These are phyloP conservation scores for Geoglossum cookeanum DNA, from an alignment of 2,329 filamentous ascomycete species.

Conservation along the genomic window DNA sequence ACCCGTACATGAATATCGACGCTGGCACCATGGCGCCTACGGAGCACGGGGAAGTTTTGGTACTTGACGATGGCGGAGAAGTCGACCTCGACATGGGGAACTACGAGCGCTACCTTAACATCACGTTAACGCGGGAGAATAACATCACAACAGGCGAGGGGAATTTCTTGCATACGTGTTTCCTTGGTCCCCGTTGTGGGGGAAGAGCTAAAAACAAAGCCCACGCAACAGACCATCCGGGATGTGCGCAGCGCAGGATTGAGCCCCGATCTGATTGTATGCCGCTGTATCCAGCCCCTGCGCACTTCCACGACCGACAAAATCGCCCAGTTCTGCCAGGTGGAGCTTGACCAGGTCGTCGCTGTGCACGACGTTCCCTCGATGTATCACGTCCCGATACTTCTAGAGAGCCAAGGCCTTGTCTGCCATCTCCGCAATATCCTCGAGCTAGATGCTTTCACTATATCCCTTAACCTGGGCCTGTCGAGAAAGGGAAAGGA, in stretches of 20 bases:
- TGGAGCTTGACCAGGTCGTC: conserved; percentile 68
- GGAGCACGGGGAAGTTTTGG: conserved; percentile 77
- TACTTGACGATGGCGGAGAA: conserved; percentile 67
- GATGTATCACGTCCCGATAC: conserved; percentile 87
- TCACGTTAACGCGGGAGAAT: conserved; percentile 66
- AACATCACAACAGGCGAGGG: conserved; percentile 95
- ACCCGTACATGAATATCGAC: conserved; percentile 59
- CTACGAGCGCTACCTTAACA: conserved; percentile 65
- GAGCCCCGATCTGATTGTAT: conserved; percentile 53
- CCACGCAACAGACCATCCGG: conserved; percentile 79
- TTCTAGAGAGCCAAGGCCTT: conserved; percentile 67
- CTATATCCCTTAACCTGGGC: conserved; percentile 30
- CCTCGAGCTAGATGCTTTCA: conserved; percentile 42
- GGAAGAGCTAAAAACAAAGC: conserved; percentile 87
- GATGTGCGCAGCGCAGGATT: conserved; percentile 63
- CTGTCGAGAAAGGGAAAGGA: conserved; percentile 41
- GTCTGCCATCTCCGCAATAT: conserved; percentile 44
- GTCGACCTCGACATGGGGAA: conserved; percentile 58
- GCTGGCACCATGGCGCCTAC: conserved; percentile 53
- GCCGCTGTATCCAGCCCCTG: conserved; percentile 65
- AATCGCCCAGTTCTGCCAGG: conserved; percentile 76
- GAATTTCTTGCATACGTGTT: conserved; percentile 79
- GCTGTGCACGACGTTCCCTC: conserved; percentile 74
- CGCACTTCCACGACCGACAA: conserved; percentile 60
- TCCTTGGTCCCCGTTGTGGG: conserved; percentile 63